Conservation (phyloP, 345 rosid genomes). For the Cardamine occulta region DNA sequence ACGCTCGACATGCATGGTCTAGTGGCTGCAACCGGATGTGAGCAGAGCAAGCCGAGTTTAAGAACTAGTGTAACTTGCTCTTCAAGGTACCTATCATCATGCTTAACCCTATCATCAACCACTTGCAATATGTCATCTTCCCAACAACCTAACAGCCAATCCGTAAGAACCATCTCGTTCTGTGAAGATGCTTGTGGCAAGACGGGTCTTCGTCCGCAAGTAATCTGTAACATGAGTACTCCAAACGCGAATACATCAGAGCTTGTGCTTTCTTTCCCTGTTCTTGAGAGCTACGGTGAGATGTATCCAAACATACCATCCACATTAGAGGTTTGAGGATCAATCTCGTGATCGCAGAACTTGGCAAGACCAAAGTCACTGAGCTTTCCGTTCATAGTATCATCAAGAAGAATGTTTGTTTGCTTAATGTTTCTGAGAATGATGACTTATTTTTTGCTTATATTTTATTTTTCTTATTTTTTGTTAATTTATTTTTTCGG, state of each 20-base stretch:
- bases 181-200: constrained; percentile 32
- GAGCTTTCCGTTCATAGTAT: constrained; percentile 45
- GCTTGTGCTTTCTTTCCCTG: constrained; percentile 48
- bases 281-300: constrained; percentile 48
- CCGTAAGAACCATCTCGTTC: constrained; percentile 37
- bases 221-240: constrained; percentile 47
- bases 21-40: constrained; percentile 28
- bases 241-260: constrained; percentile 53
- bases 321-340: constrained; percentile 49
- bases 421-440: constrained; percentile 44
- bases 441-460: constrained; percentile 28
- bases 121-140: constrained; percentile 34
- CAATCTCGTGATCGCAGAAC: constrained; percentile 48
- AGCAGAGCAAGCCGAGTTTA: constrained; percentile 48
- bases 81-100: constrained; percentile 8
- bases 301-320: constrained; percentile 57
- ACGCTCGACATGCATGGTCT: constrained; percentile 43
- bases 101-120: constrained; percentile 35
- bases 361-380: constrained; percentile 60
- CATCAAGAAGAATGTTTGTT: constrained; percentile 51
- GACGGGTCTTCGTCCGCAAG: constrained; percentile 51
- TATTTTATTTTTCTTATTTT: too few relatives aligned
- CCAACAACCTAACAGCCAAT: constrained; percentile 42
- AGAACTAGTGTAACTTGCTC: constrained; percentile 48
- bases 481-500: too few relatives aligned